phyloP scores from a whole-genome alignment of 192 early-diverging fungal genomes.

The Mortierella antarctica region DNA sequence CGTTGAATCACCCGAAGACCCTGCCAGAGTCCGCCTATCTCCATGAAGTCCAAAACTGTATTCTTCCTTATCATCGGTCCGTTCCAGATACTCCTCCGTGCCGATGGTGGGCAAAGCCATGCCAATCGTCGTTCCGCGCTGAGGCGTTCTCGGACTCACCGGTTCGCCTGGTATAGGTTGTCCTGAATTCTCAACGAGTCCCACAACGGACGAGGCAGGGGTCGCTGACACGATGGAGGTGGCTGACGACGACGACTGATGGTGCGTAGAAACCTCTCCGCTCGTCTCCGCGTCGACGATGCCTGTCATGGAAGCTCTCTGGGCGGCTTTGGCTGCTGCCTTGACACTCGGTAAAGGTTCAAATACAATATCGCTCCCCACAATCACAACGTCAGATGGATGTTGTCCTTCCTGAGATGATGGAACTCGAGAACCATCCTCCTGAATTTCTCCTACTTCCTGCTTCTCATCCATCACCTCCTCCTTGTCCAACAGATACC shows the following conservation, averaged over 20 bases:
- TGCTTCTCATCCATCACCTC: conserved; percentile 13
- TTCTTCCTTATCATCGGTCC: conserved; percentile 51
- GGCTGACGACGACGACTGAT: not conserved
- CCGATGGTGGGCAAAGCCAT: conserved; percentile 29
- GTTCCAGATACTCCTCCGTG: conserved; percentile 44
- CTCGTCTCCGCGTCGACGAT: not conserved
- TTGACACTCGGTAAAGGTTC: conserved; percentile 50
- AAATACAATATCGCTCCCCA: conserved; percentile 48
- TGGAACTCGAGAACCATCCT: not conserved
- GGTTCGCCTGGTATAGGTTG: not conserved
- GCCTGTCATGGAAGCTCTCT: too few relatives aligned
- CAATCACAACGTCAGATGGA: conserved; percentile 32
- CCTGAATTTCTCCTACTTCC: conserved; percentile 1
- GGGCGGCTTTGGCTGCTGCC: conserved; percentile 15
- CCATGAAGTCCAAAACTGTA: conserved; percentile 37
- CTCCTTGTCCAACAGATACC: conserved; percentile 12
- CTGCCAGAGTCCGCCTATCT: not conserved
- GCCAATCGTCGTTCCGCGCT: conserved; percentile 20
- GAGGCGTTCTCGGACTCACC: not conserved
- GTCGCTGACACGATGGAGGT: too few relatives aligned
- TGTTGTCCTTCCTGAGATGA: not conserved
- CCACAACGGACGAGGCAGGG: too few relatives aligned
- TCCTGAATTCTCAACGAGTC: not conserved
- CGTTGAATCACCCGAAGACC: not conserved
- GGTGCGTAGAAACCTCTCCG: not conserved